Conservation (phyloP, 805 yeast species). For the Starmerella apicola region DNA sequence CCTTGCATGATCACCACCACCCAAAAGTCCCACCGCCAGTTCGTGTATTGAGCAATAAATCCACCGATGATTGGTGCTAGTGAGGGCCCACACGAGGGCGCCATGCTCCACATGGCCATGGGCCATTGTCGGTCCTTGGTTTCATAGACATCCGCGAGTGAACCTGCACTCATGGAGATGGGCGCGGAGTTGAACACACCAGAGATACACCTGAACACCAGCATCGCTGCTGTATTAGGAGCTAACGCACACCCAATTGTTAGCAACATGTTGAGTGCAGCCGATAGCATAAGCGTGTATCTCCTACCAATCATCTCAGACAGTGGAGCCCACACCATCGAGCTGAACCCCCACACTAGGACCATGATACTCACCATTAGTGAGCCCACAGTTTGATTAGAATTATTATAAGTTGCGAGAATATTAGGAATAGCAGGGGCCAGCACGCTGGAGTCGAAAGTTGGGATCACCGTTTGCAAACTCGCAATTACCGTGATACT, state of each 20-base stretch:
- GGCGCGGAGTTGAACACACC: conserved; percentile 62
- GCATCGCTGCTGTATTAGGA: conserved; percentile 41
- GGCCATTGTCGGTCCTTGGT: conserved; percentile 42
- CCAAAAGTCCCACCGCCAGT: conserved; percentile 59
- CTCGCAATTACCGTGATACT: conserved; percentile 38
- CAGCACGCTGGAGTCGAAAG: conserved; percentile 49
- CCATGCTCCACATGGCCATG: conserved; percentile 44
- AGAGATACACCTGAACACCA: conserved; percentile 47
- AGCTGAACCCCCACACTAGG: conserved; percentile 57
- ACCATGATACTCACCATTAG: conserved; percentile 52
- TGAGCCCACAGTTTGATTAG: conserved; percentile 34
- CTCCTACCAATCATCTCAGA: conserved; percentile 56
- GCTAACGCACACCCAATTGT: conserved; percentile 50
- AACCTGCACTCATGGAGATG: conserved; percentile 57
- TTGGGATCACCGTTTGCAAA: conserved; percentile 44
- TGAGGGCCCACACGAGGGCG: conserved; percentile 51
- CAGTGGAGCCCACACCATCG: conserved; percentile 52
- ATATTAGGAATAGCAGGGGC: conserved; percentile 49
- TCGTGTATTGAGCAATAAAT: conserved; percentile 37
- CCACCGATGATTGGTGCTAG: conserved; percentile 39
- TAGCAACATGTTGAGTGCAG: conserved; percentile 33
- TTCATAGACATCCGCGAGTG: conserved; percentile 47
- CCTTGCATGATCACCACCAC: conserved; percentile 45
- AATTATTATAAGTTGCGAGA: conserved; percentile 34
- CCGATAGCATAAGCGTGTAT: conserved; percentile 40